These are phyloP conservation scores for Cutaneotrichosporon sp. DNA, from an alignment of 1,284 basidiomycete genomes.

Conservation along the genomic window DNA sequence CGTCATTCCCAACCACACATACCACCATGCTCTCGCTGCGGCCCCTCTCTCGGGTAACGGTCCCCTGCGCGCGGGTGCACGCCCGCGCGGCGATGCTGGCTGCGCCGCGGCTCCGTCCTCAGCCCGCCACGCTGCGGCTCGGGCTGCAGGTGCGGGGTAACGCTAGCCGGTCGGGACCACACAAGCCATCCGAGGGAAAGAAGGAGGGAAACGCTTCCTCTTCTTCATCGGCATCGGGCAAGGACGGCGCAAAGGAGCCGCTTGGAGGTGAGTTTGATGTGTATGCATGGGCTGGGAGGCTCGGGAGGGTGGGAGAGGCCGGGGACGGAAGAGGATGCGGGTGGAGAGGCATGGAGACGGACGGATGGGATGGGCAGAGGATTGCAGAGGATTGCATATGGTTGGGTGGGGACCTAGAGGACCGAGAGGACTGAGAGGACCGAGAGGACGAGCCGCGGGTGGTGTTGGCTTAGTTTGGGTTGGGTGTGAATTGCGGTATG, in stretches of 20 bases:
- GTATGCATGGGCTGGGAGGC: not conserved
- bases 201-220: not conserved
- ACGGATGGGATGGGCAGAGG: too few relatives aligned
- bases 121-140: not conserved
- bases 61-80: not conserved
- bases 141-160: constrained; percentile 1
- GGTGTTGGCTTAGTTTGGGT: too few relatives aligned
- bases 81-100: not conserved
- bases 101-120: constrained; percentile 4
- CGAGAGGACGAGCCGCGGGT: not conserved
- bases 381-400: not conserved
- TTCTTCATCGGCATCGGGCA: constrained; percentile 1
- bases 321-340: not conserved
- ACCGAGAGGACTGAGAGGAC: not conserved
- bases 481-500: too few relatives aligned
- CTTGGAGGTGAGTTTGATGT: constrained; percentile 10
- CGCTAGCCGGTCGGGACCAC: constrained; percentile 5
- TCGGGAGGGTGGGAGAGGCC: too few relatives aligned
- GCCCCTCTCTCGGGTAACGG: constrained; percentile 8
- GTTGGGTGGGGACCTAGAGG: not conserved
- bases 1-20: constrained; percentile 11
- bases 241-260: constrained; percentile 8
- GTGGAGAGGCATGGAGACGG: too few relatives aligned
- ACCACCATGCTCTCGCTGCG: constrained; percentile 12
- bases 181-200: not conserved